Evolutionary conservation across 2,329 filamentous ascomycete genomes (phyloP), one percentile per base, ranked within the genome.

Genomic region (Grosmannia serpens): DNA sequence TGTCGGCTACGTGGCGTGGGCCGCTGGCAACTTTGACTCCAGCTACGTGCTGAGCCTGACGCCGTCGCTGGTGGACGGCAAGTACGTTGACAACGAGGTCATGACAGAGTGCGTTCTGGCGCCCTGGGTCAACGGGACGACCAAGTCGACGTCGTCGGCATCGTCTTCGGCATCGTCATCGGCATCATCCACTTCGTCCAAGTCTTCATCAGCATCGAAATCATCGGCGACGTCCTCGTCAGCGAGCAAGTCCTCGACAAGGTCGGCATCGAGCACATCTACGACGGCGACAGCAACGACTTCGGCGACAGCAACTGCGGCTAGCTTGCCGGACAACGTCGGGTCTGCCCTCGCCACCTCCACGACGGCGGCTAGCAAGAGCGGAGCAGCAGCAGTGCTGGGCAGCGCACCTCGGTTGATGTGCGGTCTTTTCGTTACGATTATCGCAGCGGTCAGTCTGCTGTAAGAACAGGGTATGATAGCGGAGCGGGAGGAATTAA

Each of bases 1-100:
- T 56, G 57, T 69, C 10, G 68, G 68, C 11, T 62, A 64, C 35
- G 64, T 67, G 33, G 65, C 61, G 52, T 70, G 68, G 68, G 62
- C 63, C 0, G 67, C 68, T 8, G 68, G 68, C 10, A 58, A 58
- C 9, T 69, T 70, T 59, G 62, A 59, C 53, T 29, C 49, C 31
- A 61, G 61, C 9, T 70, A 70, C 52, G 60, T 66, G 46, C 64
- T 70, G 27, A 63, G 63, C 51, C 63, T 67, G 65, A 66, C 65
- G 22, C 67, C 68, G 3, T 65, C 60, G 26, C n/a, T 44, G 13
- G 24, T 31, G 22, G 7, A 51, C 46, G 49, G 58, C 59, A 58
- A 17, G n/a, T 64, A 57, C 20, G 56, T 52, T 38, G 63, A 65
- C 59, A 63, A 56, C 44, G 15, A 49, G 15, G 29, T 64, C n/a